Base-by-base conservation (phyloP, 164 flowering plant genomes). In the Stephania cephalantha region DNA sequence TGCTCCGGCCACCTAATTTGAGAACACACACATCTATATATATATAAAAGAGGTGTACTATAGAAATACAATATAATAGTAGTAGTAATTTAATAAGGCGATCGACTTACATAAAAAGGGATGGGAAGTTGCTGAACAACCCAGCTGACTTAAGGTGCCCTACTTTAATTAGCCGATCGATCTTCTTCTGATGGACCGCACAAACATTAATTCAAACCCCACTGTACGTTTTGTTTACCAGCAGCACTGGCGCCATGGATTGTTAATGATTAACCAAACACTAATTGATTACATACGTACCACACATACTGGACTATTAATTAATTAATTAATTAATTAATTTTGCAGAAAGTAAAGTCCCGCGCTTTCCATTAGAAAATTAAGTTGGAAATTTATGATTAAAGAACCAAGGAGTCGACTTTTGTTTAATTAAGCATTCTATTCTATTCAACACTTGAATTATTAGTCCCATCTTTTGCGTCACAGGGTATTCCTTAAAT, bases 131-230 rank as follows among this genome's bases (percentile, higher is more conserved):
- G 64, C 64, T 58, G 64, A 58, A 58, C 64, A 58, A 58, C 64
- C 64, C 64, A 58, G 64, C 64, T 58, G 64, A 58, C 64, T 58
- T 58, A 15, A 58, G 64, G 64, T 58, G 20, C 64, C 64, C 64
- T 58, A 18, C 64, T 58, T 58, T 58, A 15, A 15, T 58, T 15
- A 58, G 64, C 64, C 64, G 20, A 58, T 6, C 25, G 25, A 25
- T 25, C 25, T 25, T 58, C 42, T 58, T 58, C 64, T 58, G n/a
- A 18, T 58, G 11, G 64, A 18, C 6, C 5, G 13, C 64, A 58
- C 64, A 15, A 55, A 58, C 64, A 58, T 25, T 25, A 25, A 25
- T 58, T 58, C 64, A 58, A 58, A 58, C 64, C 64, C 53, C 13
- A 55, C 64, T 58, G n/a, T 25, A 25, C 25, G 25, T 7, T 55